Base-by-base conservation (phyloP, 192 early-diverging fungal species). In the Kickxella alabastrina region DNA sequence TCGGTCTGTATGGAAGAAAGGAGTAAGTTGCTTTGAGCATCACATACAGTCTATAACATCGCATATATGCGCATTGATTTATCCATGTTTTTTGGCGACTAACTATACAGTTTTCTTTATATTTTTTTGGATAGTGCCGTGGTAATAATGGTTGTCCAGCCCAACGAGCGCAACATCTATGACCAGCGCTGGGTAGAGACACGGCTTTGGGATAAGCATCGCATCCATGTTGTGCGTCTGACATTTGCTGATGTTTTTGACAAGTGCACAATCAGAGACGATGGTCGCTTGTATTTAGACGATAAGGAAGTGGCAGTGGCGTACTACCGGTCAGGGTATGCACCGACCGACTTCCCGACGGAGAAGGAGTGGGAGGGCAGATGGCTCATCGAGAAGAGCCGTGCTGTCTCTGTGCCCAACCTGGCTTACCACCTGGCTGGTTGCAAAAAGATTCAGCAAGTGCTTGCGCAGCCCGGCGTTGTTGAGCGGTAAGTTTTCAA, bases 381-480 rank as follows among this genome's bases (percentile, higher is more conserved):
- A 55, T 75, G 89, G 38, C 69, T 89, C 39, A 74, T 95, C 7
- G 95, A 98, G 55, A 77, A 80, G 23, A 93, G 92, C 1, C 59
- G 81, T 14, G 65, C 92, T 0, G 83, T 98, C 52, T 89, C 95
- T 43, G 93, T 91, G 54, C 95, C 95, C 27, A 90, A 79, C 24
- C 75, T 89, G 17, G 87, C 91, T 3, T 94, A 96, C 47, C 95
- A 98, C 45, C 65, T 98, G 19, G 87, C 87, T 6, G 95, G 95
- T n/a, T 80, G 89, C 32, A 98, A 98, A 66, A 98, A 98, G 57
- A 82, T 95, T 8, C 95, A 98, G 62, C 93, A 98, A 62, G 87
- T 96, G 8, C 64, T 98, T 18, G 85, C 93, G 0, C 61, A 77
- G 5, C 85, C 92, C 1, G 87, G 88, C 21, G 65, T 85, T 29